Evolutionary conservation across 306 rosid genomes (phyloP), one percentile per base, ranked within the genome.

Genomic region (Mucuna pruriens): DNA sequence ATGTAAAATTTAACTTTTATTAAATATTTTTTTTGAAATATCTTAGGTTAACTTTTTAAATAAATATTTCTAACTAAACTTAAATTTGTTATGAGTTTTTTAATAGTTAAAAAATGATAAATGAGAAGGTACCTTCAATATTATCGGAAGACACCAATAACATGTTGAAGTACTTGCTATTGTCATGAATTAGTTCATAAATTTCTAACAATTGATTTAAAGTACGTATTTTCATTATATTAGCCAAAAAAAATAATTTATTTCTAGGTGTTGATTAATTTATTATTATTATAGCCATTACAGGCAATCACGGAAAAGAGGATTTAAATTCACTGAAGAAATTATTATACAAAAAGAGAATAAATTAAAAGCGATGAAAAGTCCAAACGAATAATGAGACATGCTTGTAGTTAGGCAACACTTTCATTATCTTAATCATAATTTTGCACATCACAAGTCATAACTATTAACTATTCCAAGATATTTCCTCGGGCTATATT

Each of bases 221-320:
- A 9, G 1, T 2, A 52, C n/a, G n/a, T n/a, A n/a, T 19, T 52
- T 52, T 42, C 15, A 7, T 6, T 54, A n/a, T n/a, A 16, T 49
- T 49, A 49, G 55, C 55, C 0, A 16, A 16, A 23, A 31, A 29
- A 26, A 48, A 48, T 48, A 0, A 51, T 60, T 60, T 25, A 60
- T 26, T 60, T 60, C 2, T 0, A 2, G 44, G 42, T 20, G 36
- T 25, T 45, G 9, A 46, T 71, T 46, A 10, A 17, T n/a, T 68
- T 2, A 31, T 72, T 12, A 11, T 33, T 11, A 44, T 46, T 26
- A 7, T 7, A 51, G 19, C 17, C 60, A 48, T 71, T 29, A n/a
- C 16, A 72, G n/a, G 25, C 20, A 9, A 72, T 72, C 64, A 51
- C 64, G 48, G 77, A 54, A 72, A 49, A 72, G 64, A 33, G 2